These are phyloP conservation scores for Scleromitrula shiraiana DNA, from an alignment of 2,329 filamentous ascomycete species.

Conservation along the genomic window DNA sequence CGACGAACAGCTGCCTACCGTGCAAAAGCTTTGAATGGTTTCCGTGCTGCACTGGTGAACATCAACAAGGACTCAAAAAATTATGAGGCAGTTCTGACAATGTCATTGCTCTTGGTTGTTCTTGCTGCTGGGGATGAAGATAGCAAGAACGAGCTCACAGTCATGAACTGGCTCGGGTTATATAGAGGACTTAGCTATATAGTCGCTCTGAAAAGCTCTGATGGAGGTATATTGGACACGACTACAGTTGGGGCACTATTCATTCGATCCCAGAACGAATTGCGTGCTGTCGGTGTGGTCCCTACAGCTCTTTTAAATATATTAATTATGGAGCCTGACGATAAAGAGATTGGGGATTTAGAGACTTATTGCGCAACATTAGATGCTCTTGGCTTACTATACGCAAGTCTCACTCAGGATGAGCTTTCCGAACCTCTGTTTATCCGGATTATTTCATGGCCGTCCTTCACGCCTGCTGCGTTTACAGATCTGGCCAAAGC, in stretches of 20 bases:
- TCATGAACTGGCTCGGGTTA: constrained; percentile 23
- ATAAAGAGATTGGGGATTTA: constrained; percentile 21
- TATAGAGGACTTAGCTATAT: constrained; percentile 16
- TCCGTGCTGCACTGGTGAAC: constrained; percentile 18
- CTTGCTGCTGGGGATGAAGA: constrained; percentile 18
- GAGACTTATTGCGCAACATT: constrained; percentile 20
- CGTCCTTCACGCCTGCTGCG: constrained; percentile 12
- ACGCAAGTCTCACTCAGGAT: constrained; percentile 23
- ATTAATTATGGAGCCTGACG: constrained; percentile 18
- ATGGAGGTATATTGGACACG: neutral
- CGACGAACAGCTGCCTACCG: constrained; percentile 22
- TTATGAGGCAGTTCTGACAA: constrained; percentile 23
- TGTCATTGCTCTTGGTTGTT: constrained; percentile 22
- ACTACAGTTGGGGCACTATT: constrained; percentile 21
- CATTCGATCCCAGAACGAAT: constrained; percentile 14
- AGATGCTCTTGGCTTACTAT: constrained; percentile 22
- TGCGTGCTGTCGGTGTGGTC: constrained; percentile 17
- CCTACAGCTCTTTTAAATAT: constrained; percentile 21
- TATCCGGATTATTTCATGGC: constrained; percentile 23
- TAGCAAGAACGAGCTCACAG: constrained; percentile 17
- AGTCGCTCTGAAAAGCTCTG: neutral
- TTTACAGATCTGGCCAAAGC: constrained; percentile 11
- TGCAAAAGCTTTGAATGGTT: constrained; percentile 17
- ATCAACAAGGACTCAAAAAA: constrained; percentile 13
- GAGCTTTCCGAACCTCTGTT: constrained; percentile 16